These are phyloP conservation scores for Aspergillus intermedius DNA, from an alignment of 2,329 filamentous ascomycete species.

Conservation along the genomic window DNA sequence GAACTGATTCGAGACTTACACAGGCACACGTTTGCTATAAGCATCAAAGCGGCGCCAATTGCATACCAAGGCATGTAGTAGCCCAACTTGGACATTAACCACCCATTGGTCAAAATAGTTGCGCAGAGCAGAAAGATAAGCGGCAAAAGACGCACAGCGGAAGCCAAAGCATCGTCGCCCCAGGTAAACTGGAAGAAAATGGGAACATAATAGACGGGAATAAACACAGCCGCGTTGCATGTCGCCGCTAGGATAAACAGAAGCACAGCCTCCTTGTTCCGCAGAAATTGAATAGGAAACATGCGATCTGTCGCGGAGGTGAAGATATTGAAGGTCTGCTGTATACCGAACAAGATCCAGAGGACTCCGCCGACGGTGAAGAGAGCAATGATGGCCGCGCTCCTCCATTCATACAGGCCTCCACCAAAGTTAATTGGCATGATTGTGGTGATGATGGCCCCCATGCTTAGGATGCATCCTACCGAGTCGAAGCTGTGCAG, in stretches of 20 bases:
- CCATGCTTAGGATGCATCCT: conserved; percentile 41
- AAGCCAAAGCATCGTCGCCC: conserved; percentile 30
- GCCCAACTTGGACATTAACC: conserved; percentile 12
- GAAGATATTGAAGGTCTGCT: conserved; percentile 41
- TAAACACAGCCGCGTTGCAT: conserved; percentile 30
- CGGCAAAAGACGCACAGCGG: conserved; percentile 28
- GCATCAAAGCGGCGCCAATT: conserved; percentile 10
- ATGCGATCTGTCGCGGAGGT: conserved; percentile 41
- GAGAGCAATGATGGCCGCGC: conserved; percentile 15
- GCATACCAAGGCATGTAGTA: conserved; percentile 22
- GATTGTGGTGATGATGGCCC: conserved; percentile 36
- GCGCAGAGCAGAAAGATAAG: conserved; percentile 22
- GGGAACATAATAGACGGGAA: conserved; percentile 48
- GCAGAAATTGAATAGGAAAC: conserved; percentile 46
- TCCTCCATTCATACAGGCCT: conserved; percentile 43
- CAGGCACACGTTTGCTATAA: conserved; percentile 11
- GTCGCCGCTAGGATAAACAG: conserved; percentile 36
- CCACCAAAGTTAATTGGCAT: conserved; percentile 51
- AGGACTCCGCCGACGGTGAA: conserved; percentile 37
- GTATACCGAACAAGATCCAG: conserved; percentile 39
- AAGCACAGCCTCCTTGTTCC: conserved; percentile 30
- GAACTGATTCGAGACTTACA: conserved; percentile 1
- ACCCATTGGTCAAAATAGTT: conserved; percentile 14
- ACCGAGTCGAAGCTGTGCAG: conserved; percentile 40
- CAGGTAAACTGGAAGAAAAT: conserved; percentile 50